Evolutionary conservation across 1,284 basidiomycete species (phyloP).

Genomic region (Puccinia hordei): DNA sequence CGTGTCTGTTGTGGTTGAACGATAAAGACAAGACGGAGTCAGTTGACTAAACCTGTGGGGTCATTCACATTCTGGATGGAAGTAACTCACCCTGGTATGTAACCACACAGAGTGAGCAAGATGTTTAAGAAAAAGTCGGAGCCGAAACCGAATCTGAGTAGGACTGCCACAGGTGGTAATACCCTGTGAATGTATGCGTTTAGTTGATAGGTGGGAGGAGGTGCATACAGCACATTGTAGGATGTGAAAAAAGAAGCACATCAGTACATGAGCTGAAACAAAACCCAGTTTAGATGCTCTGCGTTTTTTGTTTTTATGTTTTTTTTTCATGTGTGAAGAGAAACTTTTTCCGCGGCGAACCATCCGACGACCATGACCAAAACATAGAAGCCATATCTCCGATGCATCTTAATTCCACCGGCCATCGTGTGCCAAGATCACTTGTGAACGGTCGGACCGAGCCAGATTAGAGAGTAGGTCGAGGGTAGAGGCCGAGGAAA

Average conservation of each 20-base stretch:
- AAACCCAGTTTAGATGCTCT: background rate
- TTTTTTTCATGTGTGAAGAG: background rate
- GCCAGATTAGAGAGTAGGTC: too few species aligned
- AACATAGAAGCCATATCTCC: constrained; percentile 79
- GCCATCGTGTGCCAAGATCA: background rate
- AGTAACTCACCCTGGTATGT: constrained; percentile 71
- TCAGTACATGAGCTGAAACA: background rate
- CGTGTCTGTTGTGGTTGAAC: constrained; percentile 13
- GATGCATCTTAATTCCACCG: constrained; percentile 50
- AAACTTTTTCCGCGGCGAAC: constrained; percentile 66
- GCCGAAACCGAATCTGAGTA: constrained; percentile 89
- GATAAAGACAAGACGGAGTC: background rate
- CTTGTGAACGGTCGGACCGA: too few species aligned
- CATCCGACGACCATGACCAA: constrained; percentile 63
- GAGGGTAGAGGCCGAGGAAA: too few species aligned
- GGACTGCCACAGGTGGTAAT: constrained; percentile 68
- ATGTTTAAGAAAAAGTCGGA: constrained; percentile 90
- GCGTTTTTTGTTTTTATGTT: too few species aligned
- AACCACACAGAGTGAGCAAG: constrained; percentile 83
- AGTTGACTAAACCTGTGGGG: too few species aligned
- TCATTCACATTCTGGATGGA: too few species aligned
- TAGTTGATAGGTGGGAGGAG: too few species aligned
- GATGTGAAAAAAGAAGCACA: background rate
- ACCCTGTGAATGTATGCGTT: constrained; percentile 52
- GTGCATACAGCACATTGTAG: too few species aligned